Evolutionary conservation across 805 yeast species (phyloP).

Genomic region (Candida sithepensis): DNA sequence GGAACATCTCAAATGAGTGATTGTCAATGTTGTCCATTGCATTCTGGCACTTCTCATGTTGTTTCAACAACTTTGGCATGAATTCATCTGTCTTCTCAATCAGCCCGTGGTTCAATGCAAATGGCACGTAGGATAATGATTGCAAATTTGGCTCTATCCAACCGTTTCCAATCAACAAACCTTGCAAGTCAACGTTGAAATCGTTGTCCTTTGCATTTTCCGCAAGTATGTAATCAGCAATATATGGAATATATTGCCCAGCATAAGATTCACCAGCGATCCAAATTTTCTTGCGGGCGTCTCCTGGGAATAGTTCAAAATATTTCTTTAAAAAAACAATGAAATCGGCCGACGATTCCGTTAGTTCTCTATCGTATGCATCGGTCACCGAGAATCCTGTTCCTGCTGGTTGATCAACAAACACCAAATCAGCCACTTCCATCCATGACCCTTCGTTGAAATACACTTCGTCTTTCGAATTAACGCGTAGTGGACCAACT

Average conservation of each 20-base stretch:
- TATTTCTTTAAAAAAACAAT: slow-evolving; percentile 62
- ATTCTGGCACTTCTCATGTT: slow-evolving; percentile 60
- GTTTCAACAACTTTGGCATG: slow-evolving; percentile 39
- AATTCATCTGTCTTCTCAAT: slow-evolving; percentile 38
- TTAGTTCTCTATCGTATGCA: slow-evolving; percentile 50
- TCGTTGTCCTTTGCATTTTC: slow-evolving; percentile 35
- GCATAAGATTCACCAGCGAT: slow-evolving; percentile 96
- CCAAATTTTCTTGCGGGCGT: slow-evolving; percentile 56
- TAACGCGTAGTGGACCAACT: slow-evolving; percentile 79
- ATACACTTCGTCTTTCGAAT: slow-evolving; percentile 33
- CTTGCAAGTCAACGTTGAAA: slow-evolving; percentile 45
- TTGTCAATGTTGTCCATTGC: slow-evolving; percentile 22
- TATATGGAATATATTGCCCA: slow-evolving; percentile 92
- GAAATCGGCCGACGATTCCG: slow-evolving; percentile 59
- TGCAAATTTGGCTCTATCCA: slow-evolving; percentile 91
- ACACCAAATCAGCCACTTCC: slow-evolving; percentile 70
- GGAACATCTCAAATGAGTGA: slow-evolving; percentile 23
- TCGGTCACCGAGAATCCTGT: slow-evolving; percentile 80
- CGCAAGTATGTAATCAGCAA: slow-evolving; percentile 59
- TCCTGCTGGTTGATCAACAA: slow-evolving; percentile 93
- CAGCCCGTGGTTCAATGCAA: slow-evolving; percentile 55
- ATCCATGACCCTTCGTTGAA: slow-evolving; percentile 82
- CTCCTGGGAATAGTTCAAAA: slow-evolving; percentile 71
- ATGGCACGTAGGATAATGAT: slow-evolving; percentile 76
- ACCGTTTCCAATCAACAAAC: slow-evolving; percentile 84